phyloP scores from a whole-genome alignment of 305 asterid species.

The Lippia alba region DNA sequence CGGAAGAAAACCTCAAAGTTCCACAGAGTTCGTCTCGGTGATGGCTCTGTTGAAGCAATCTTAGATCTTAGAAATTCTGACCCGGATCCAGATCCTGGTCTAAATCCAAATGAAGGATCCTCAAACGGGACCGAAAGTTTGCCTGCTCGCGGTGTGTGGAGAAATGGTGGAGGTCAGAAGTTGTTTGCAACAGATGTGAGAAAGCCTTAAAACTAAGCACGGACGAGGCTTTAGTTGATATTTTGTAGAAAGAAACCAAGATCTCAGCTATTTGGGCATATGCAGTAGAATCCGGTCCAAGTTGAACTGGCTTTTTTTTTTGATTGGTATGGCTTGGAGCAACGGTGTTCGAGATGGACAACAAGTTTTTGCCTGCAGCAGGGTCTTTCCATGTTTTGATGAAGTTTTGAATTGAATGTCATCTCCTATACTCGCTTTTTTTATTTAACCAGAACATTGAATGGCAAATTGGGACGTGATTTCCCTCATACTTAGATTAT shows the following conservation, averaged over 20 bases:
- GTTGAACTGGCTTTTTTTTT: conserved; percentile 20
- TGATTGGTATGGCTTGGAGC: conserved; percentile 32
- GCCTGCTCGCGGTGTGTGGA: conserved; percentile 83
- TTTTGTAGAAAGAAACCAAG: conserved; percentile 5
- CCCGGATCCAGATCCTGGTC: conserved; percentile 64
- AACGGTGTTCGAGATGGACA: conserved; percentile 23
- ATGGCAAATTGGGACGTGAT: conserved; percentile 16
- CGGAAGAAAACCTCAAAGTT: conserved; percentile 87
- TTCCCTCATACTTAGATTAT: conserved; percentile 10
- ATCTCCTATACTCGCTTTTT: conserved; percentile 12
- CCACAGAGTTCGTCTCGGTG: conserved; percentile 81
- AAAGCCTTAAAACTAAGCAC: conserved; percentile 45
- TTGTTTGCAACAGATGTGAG: conserved; percentile 53
- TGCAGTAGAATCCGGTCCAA: conserved; percentile 2
- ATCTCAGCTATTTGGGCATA: conserved; percentile 1
- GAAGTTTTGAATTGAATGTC: conserved; percentile 16
- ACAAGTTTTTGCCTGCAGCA: conserved; percentile 33
- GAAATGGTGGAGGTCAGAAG: conserved; percentile 84
- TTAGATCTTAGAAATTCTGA: conserved; percentile 54
- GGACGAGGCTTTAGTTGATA: conserved; percentile 10
- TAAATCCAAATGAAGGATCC: conserved; percentile 40
- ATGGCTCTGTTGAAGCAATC: conserved; percentile 65
- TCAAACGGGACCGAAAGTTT: conserved; percentile 46
- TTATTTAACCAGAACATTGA: conserved; percentile 13
- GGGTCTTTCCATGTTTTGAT: conserved; percentile 20